phyloP scores from a whole-genome alignment of 345 rosid genomes.

The Populus tremula region DNA sequence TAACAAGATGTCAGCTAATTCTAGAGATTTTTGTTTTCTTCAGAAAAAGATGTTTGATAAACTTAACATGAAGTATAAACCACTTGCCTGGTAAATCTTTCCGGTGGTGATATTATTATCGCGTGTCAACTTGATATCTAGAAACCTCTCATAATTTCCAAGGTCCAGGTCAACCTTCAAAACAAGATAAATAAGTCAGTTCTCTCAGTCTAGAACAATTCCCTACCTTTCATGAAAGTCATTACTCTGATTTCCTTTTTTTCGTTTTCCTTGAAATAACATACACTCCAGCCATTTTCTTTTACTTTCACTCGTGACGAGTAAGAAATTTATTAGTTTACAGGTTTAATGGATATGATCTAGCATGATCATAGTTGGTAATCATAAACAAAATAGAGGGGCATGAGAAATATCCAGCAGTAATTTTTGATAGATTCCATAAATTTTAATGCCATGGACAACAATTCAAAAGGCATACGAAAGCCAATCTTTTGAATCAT shows the following conservation, averaged over 20 bases:
- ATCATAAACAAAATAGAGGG: neutral
- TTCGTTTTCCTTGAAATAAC: neutral
- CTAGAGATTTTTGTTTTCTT: neutral
- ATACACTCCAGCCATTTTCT: neutral
- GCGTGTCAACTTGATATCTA: slow-evolving; percentile 72
- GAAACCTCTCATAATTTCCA: slow-evolving; percentile 94
- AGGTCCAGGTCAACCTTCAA: slow-evolving; percentile 97
- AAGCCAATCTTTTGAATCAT: neutral
- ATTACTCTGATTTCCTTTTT: neutral
- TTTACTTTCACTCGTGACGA: neutral
- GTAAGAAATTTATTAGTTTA: neutral
- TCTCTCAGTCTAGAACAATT: neutral
- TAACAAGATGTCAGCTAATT: neutral
- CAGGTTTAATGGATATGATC: neutral
- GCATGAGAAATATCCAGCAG: neutral
- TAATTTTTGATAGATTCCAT: neutral
- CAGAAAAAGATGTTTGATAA: neutral
- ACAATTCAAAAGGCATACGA: neutral
- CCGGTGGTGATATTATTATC: slow-evolving; percentile 92
- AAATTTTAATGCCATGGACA: neutral
- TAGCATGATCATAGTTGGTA: neutral
- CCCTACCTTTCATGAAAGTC: neutral
- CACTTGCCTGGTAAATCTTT: slow-evolving; percentile 76
- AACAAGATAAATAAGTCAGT: slow-evolving; percentile 12
- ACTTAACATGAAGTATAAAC: neutral